Percentiles rank a stretch among this genome's conserved stretches.
phyloP scores from a whole-genome alignment of 2,329 filamentous ascomycete species.

The Colletotrichum coccodes region DNA sequence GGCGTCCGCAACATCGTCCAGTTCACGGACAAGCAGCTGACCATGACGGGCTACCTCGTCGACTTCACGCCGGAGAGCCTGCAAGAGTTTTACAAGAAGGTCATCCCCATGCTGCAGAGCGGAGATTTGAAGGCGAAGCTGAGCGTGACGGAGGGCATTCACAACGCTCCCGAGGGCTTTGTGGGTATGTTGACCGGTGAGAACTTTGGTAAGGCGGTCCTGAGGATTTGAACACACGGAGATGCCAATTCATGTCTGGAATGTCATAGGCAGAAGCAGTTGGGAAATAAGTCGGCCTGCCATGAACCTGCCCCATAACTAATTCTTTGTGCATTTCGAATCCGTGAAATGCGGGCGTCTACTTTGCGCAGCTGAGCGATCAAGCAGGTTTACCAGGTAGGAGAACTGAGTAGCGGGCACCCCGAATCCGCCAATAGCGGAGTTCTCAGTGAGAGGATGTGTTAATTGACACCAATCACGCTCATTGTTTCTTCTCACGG shows the following conservation, averaged over 20 bases:
- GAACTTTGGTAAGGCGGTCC: constrained; percentile 89
- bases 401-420: no score
- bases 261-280: no score
- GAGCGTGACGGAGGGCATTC: constrained; percentile 79
- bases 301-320: no score
- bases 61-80: constrained; percentile 74
- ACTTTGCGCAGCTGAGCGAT: no score
- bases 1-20: constrained; percentile 73
- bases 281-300: no score
- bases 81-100: constrained; percentile 78
- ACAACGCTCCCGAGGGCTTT: constrained; percentile 78
- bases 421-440: no score
- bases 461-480: no score
- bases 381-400: no score
- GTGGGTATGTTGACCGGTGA: constrained; percentile 79
- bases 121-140: constrained; percentile 78
- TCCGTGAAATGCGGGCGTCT: no score
- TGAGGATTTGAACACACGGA: constrained; percentile 60
- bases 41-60: constrained; percentile 81
- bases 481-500: no score
- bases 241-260: not conserved
- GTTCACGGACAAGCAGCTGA: constrained; percentile 74
- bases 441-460: no score
- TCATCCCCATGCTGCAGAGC: constrained; percentile 80
- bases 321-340: no score